phyloP scores from a whole-genome alignment of 306 rosid genomes.

The Vicia faba region DNA sequence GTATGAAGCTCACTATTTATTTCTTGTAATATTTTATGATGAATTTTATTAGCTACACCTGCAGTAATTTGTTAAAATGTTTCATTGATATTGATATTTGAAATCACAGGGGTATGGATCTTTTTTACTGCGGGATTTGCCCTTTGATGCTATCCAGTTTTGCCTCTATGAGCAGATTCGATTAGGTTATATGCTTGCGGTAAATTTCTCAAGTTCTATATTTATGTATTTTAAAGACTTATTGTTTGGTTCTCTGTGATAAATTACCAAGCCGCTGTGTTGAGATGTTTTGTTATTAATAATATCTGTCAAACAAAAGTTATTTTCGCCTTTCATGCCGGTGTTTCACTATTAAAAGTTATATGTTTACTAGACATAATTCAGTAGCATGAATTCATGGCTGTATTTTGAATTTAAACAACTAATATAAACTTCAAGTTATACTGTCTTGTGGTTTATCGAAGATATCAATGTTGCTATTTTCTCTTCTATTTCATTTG shows the following conservation, averaged over 20 bases:
- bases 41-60: conserved; percentile 4
- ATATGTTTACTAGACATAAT: conserved; percentile 7
- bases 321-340: not conserved
- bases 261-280: not conserved
- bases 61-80: conserved; percentile 9
- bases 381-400: not conserved
- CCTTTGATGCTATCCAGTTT: conserved; percentile 95
- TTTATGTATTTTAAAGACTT: conserved; percentile 15
- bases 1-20: conserved; percentile 46
- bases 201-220: conserved; percentile 45
- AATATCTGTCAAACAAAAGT: conserved; percentile 9
- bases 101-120: conserved; percentile 83
- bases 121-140: conserved; percentile 83
- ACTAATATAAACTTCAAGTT: not conserved
- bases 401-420: conserved; percentile 6
- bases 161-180: conserved; percentile 96
- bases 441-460: not conserved
- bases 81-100: conserved; percentile 30
- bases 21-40: conserved; percentile 24
- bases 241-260: not conserved
- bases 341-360: conserved; percentile 7
- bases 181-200: conserved; percentile 78
- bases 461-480: conserved; percentile 18
- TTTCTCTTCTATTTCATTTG: conserved; percentile 32
- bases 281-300: conserved; percentile 15